A percentile compares a stretch with the other conserved stretches of the same genome.
Conservation (phyloP, 495 filamentous ascomycete species). For the Xylaria telfairii region DNA sequence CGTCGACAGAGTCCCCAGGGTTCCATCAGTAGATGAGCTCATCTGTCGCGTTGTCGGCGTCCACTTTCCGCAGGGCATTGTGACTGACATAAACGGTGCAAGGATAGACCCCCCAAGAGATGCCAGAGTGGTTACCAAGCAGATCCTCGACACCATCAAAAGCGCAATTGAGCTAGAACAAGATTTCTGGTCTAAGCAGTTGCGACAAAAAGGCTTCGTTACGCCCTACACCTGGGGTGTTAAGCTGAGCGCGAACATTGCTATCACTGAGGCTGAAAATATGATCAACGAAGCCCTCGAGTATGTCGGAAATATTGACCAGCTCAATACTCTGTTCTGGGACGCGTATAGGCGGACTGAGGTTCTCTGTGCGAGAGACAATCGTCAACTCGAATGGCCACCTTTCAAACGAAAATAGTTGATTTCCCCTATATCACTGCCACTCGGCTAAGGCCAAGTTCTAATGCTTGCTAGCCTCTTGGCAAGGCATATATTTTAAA, state of each 20-base stretch:
- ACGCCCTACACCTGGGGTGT: slow-evolving; percentile 3
- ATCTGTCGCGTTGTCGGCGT: slow-evolving; percentile 4
- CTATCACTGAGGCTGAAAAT: background rate
- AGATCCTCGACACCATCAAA: background rate
- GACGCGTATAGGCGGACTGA: background rate
- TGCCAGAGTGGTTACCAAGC: background rate
- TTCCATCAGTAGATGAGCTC: slow-evolving; percentile 14
- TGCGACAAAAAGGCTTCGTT: background rate
- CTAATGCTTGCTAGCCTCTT: no score
- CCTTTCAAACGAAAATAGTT: background rate
- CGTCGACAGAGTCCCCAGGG: background rate
- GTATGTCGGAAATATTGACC: background rate
- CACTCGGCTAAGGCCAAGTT: no score
- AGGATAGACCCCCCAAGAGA: background rate
- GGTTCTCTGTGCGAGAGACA: background rate
- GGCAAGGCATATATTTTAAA: no score
- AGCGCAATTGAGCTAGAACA: background rate
- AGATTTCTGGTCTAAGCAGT: background rate
- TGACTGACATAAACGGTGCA: background rate
- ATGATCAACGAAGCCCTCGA: slow-evolving; percentile 1
- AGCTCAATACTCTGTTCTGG: background rate
- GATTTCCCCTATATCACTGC: no score
- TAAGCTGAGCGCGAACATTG: background rate
- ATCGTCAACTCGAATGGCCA: background rate
- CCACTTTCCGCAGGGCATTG: slow-evolving; percentile 2